Percentiles rank a stretch among this genome's conserved stretches.
phyloP scores from a whole-genome alignment of 495 filamentous ascomycete genomes.

The Aspergillus wentii region DNA sequence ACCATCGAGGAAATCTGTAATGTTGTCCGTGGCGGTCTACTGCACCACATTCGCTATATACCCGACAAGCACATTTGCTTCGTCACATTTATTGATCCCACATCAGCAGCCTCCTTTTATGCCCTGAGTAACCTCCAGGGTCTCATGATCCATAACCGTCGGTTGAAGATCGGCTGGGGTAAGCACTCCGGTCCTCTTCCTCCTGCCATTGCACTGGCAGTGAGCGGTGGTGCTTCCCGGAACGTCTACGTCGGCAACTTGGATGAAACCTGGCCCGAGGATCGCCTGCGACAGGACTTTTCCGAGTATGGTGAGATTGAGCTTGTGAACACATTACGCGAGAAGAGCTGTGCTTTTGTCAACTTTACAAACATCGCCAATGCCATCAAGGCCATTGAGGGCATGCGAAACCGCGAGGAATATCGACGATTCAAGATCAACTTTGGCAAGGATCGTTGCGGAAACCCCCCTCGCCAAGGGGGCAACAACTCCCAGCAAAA shows the following conservation, averaged over 20 bases:
- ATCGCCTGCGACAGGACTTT: conserved; percentile 92
- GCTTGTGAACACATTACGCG: conserved; percentile 89
- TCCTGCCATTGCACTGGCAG: conserved; percentile 91
- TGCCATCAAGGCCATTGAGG: conserved; percentile 98
- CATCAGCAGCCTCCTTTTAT: conserved; percentile 95
- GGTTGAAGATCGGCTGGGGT: conserved; percentile 98
- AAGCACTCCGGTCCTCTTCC: conserved; percentile 98
- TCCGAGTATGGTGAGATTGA: conserved; percentile 98
- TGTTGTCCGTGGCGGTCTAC: conserved; percentile 84
- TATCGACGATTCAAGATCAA: conserved; percentile 99
- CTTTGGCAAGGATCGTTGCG: conserved; percentile 97
- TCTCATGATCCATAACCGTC: conserved; percentile 97
- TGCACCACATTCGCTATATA: conserved; percentile 98
- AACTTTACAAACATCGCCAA: conserved; percentile 99
- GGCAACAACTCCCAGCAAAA: conserved; percentile 55
- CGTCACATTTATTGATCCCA: conserved; percentile 98
- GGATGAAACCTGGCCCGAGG: conserved; percentile 95
- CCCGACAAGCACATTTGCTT: conserved; percentile 99
- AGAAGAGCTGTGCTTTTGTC: conserved; percentile 99
- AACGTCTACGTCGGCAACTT: conserved; percentile 98
- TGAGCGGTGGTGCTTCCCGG: conserved; percentile 87
- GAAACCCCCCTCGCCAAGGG: conserved; percentile 89
- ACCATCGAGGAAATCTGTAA: conserved; percentile 99
- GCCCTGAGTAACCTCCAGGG: conserved; percentile 95
- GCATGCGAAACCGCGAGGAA: conserved; percentile 87